Evolutionary conservation across 208 protist species (phyloP).

Genomic region (Crithidia sp.): DNA sequence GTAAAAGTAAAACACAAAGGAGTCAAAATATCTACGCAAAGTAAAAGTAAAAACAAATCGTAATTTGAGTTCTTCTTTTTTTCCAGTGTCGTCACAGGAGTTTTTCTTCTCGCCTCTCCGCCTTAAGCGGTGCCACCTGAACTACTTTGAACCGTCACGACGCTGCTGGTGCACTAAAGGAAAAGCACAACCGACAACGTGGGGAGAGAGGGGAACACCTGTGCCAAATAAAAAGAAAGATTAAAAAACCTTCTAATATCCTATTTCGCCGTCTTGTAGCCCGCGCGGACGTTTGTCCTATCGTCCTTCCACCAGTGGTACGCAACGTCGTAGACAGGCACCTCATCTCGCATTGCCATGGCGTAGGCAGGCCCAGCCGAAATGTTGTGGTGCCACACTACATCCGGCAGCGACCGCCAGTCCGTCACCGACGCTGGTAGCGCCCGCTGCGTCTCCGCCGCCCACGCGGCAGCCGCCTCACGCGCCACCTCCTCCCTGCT

Average conservation of each 20-base stretch:
- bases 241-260: too few species aligned
- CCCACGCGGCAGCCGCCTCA: not conserved
- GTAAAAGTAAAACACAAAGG: too few species aligned
- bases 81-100: too few species aligned
- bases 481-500: not conserved
- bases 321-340: conserved; percentile 8
- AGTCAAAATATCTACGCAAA: too few species aligned
- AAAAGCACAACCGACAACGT: too few species aligned
- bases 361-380: not conserved
- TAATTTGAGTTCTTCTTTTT: too few species aligned
- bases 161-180: too few species aligned
- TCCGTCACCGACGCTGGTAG: not conserved
- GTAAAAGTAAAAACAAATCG: too few species aligned
- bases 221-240: not conserved
- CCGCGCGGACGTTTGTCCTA: not conserved
- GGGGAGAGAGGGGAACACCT: not conserved
- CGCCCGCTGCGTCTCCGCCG: not conserved
- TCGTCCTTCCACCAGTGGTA: conserved; percentile 16
- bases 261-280: not conserved
- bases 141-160: too few species aligned
- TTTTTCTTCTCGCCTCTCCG: too few species aligned
- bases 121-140: too few species aligned
- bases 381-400: not conserved
- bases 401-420: not conserved
- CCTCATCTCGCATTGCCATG: not conserved